Evolutionary conservation across 192 early-diverging fungal genomes (phyloP).

Genomic region (Linnemannia schmuckeri): DNA sequence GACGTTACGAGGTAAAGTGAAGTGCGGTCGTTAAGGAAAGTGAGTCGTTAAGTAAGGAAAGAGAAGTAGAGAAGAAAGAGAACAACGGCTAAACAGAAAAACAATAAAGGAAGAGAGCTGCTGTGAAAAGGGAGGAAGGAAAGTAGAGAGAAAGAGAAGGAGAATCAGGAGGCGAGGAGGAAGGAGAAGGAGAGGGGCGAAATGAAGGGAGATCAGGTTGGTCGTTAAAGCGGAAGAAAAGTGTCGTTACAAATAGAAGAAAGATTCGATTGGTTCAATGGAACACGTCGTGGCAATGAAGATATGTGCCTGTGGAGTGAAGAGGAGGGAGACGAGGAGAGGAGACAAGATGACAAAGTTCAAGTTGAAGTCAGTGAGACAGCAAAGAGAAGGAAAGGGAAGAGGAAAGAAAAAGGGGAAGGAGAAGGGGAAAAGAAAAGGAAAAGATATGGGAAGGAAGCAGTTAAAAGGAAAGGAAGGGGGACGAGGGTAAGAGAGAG

Average conservation of each 20-base stretch:
- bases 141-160: background rate
- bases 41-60: background rate
- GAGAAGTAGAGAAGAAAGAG: background rate
- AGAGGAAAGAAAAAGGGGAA: background rate
- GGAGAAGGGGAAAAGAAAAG: background rate
- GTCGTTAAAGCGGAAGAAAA: background rate
- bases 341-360: background rate
- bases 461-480: background rate
- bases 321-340: background rate
- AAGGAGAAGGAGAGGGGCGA: background rate
- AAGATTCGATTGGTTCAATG: background rate
- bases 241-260: background rate
- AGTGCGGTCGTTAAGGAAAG: background rate
- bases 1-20: background rate
- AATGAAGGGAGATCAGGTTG: background rate
- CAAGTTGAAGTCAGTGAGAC: background rate
- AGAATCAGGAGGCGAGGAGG: constrained; percentile 8
- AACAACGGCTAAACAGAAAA: background rate
- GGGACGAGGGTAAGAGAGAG: background rate
- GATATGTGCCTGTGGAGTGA: background rate
- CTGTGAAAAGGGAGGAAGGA: background rate
- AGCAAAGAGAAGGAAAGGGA: background rate
- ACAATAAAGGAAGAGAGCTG: background rate
- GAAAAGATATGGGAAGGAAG: background rate
- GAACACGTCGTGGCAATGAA: background rate